Evolutionary conservation across 1,284 basidiomycete genomes (phyloP), one percentile per base, ranked within the genome.

Genomic region (Fomitopsis pinicola): DNA sequence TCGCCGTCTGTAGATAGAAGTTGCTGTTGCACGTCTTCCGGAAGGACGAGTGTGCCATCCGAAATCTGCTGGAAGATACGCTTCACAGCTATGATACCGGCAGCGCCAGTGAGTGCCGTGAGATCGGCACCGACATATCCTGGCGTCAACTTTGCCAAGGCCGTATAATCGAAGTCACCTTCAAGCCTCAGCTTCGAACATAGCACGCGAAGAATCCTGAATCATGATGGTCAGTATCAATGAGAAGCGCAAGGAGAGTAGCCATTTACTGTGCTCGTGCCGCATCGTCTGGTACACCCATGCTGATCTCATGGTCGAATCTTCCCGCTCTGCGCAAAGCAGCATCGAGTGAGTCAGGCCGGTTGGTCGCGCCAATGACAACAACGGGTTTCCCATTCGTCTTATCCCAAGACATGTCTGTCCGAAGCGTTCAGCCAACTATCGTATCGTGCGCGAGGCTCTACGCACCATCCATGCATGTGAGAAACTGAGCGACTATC

Each of bases 41-140:
- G 82, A 28, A 92, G 77, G 9, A 80, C 73, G 0, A 92, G 72
- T 0, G 81, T 82, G 17, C 85, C 86, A n/a, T 88, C 85, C 0
- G 88, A 89, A 5, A 98, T 77, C 66, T 90, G 83, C 72, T 91
- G 84, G 75, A 98, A 98, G 68, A 99, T 98, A 30, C 97, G 86
- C 76, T 98, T 98, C 46, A 99, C 95, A 0, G 97, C 95, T 53
- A 95, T 90, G 62, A 98, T 94, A 6, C 97, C 97, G 0, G 97
- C 97, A 28, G 95, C 95, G 6, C 94, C 92, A 0, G 95, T 95
- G 9, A 98, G 77, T 0, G 95, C 92, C 0, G 92, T 87, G 33
- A 99, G 76, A 78, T 99, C 97, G 0, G 97, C 97, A 42, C 97
- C 96, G 9, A 98, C 97, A 71, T 97, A 99, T 0, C 97, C 97